Conservation (phyloP, 805 yeast genomes). For the Candida alai region DNA sequence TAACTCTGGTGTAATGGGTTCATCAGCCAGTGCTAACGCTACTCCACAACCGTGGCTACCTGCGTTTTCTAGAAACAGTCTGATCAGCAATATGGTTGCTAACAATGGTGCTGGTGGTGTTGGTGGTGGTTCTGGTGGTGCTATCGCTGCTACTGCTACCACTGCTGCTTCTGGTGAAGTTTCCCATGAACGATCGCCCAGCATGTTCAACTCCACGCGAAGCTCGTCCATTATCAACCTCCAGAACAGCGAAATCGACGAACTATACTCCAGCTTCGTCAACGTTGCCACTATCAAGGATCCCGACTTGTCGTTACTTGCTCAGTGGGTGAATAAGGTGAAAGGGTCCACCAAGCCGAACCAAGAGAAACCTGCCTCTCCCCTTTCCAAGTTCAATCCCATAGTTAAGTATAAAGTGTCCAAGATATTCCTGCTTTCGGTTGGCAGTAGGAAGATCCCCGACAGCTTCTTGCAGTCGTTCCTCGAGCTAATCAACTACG, state of each 20-base stretch:
- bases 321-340: conserved; percentile 39
- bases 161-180: background rate
- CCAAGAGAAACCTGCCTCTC: background rate
- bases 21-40: background rate
- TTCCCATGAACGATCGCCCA: background rate
- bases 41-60: conserved; percentile 1
- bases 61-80: background rate
- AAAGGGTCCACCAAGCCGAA: conserved; percentile 14
- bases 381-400: conserved; percentile 8
- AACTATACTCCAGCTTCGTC: conserved; percentile 66
- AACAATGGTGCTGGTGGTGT: background rate
- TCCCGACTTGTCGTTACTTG: conserved; percentile 32
- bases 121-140: too few relatives aligned
- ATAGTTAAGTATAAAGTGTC: conserved; percentile 42
- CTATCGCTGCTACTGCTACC: background rate
- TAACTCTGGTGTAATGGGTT: background rate
- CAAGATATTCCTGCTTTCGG: conserved; percentile 66
- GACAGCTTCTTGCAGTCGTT: conserved; percentile 56
- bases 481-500: conserved; percentile 36
- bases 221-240: conserved; percentile 11
- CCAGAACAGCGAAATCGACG: conserved; percentile 55
- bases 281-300: conserved; percentile 45
- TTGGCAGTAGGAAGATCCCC: conserved; percentile 60
- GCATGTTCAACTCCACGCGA: background rate
- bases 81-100: background rate